Conservation (phyloP, 306 rosid species). For the Trifolium subterraneum region DNA sequence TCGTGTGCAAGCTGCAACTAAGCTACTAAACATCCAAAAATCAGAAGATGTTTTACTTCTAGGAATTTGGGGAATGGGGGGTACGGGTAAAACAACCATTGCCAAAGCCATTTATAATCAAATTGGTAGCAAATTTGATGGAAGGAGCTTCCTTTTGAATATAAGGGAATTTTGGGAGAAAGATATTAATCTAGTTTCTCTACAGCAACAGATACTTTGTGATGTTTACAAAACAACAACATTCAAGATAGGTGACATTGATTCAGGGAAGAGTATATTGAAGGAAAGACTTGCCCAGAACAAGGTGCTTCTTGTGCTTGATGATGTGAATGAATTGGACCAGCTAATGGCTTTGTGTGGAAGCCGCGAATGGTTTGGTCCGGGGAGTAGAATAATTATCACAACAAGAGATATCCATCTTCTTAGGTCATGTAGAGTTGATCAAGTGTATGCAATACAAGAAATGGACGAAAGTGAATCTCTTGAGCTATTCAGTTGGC, state of each 20-base stretch:
- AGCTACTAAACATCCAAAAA: not conserved
- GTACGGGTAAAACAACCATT: conserved; percentile 12
- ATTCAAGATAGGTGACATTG: not conserved
- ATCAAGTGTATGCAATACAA: not conserved
- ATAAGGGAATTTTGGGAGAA: conserved; percentile 20
- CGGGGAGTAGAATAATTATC: conserved; percentile 21
- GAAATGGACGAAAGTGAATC: conserved; percentile 16
- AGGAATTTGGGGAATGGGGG: conserved; percentile 23
- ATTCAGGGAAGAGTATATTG: not conserved
- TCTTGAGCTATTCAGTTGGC: conserved; percentile 23
- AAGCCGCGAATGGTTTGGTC: conserved; percentile 6
- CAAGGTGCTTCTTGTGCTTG: conserved; percentile 2
- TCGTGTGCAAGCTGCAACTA: not conserved
- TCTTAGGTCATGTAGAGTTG: not conserved
- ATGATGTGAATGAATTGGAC: conserved; percentile 23
- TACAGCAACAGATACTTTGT: conserved; percentile 8
- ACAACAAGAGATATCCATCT: conserved; percentile 14
- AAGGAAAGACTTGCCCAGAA: conserved; percentile 5
- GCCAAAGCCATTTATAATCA: conserved; percentile 31
- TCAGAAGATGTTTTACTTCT: not conserved
- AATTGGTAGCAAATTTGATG: conserved; percentile 11
- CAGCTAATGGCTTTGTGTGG: conserved; percentile 24
- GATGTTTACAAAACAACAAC: conserved; percentile 2
- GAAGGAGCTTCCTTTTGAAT: conserved; percentile 8
- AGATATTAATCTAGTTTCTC: not conserved